These are phyloP conservation scores for Terfezia claveryi DNA, from an alignment of 495 filamentous ascomycete species.

Conservation along the genomic window DNA sequence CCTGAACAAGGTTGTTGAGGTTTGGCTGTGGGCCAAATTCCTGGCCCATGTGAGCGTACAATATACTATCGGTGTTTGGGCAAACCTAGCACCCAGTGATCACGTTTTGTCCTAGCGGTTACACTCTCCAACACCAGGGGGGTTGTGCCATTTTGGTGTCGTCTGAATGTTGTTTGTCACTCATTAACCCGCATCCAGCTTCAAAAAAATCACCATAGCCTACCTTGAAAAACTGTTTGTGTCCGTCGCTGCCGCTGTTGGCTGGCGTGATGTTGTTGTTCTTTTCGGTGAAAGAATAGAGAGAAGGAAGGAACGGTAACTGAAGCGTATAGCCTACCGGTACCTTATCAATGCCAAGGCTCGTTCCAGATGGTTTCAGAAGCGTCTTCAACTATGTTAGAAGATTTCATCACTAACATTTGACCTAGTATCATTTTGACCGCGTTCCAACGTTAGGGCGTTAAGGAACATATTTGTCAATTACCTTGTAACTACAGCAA, in stretches of 20 bases:
- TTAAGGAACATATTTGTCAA: no score
- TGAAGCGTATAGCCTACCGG: background rate
- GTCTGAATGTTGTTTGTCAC: background rate
- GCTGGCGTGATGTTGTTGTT: background rate
- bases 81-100: no score
- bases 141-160: background rate
- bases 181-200: background rate
- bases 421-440: no score
- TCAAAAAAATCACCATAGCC: background rate
- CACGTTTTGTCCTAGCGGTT: no score
- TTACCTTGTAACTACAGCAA: no score
- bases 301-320: background rate
- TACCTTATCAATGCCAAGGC: background rate
- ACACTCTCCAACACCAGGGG: no score
- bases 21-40: conserved; percentile 1
- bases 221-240: background rate
- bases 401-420: no score
- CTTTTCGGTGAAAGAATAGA: background rate
- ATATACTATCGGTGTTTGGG: no score
- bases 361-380: no score
- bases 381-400: no score
- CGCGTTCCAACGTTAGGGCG: no score
- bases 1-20: conserved; percentile 3
- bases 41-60: no score
- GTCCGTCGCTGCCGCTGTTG: background rate